A percentile compares a stretch with the other conserved stretches of the same genome.
These are phyloP conservation scores for Xerocomellus dryophilus DNA, from an alignment of 768 basidiomycete species.

Conservation along the genomic window DNA sequence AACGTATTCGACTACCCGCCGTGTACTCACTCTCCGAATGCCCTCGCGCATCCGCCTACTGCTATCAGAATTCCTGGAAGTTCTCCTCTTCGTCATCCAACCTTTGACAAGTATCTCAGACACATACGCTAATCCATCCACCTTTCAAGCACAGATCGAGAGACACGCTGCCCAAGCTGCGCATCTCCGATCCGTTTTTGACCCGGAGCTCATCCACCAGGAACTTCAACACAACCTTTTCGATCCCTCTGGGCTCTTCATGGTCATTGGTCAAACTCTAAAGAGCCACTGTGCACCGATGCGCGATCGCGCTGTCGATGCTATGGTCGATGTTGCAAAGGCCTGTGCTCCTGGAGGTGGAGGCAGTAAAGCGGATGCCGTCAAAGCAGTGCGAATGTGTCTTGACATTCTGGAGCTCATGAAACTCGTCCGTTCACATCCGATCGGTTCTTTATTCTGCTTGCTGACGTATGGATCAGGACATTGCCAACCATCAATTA, in stretches of 20 bases:
- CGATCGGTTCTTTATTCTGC: constrained; percentile 9
- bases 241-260: constrained; percentile 76
- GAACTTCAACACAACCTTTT: constrained; percentile 76
- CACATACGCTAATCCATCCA: constrained; percentile 57
- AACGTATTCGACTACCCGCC: constrained; percentile 42
- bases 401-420: constrained; percentile 91
- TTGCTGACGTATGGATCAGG: constrained; percentile 46
- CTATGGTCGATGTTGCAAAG: constrained; percentile 72
- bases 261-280: constrained; percentile 73
- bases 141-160: constrained; percentile 57
- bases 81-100: constrained; percentile 80
- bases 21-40: constrained; percentile 58
- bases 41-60: constrained; percentile 71
- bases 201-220: constrained; percentile 78
- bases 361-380: constrained; percentile 59
- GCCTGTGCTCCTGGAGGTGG: constrained; percentile 52
- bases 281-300: constrained; percentile 94
- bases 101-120: constrained; percentile 65
- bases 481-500: constrained; percentile 95
- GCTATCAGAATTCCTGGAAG: constrained; percentile 73
- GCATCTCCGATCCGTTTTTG: constrained; percentile 72
- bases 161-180: constrained; percentile 62
- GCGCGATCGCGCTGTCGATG: constrained; percentile 79
- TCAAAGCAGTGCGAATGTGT: constrained; percentile 75
- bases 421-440: constrained; percentile 72